Evolutionary conservation across 139 green algal species (phyloP).

Genomic region (Haematococcus lacustris): DNA sequence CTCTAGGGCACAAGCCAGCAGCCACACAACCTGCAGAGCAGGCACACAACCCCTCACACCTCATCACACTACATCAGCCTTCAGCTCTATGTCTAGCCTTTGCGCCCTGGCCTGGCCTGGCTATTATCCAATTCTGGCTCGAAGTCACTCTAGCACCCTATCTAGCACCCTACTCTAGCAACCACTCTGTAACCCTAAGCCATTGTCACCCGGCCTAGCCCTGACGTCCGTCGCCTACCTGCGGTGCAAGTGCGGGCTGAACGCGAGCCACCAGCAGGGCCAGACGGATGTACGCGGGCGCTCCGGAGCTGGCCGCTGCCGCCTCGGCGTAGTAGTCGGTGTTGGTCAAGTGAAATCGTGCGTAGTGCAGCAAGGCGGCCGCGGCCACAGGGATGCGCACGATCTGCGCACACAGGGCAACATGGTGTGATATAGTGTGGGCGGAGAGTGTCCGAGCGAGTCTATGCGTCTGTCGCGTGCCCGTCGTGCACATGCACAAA

Average conservation of each 20-base stretch:
- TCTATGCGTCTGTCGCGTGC: background rate
- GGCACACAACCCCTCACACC: background rate
- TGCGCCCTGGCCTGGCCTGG: background rate
- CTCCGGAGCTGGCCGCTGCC: too few relatives aligned
- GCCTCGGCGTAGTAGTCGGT: constrained; percentile 13
- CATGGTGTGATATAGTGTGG: background rate
- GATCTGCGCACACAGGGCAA: background rate
- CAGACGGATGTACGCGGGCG: constrained; percentile 11
- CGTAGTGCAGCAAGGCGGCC: constrained; percentile 7
- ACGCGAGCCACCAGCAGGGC: constrained; percentile 4
- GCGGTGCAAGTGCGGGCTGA: constrained; percentile 1
- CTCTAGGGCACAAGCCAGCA: background rate
- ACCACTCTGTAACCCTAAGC: background rate
- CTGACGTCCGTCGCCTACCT: constrained; percentile 3
- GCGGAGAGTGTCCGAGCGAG: background rate
- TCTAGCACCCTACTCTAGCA: background rate
- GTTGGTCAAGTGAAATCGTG: background rate
- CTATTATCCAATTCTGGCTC: background rate
- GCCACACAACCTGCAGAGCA: background rate
- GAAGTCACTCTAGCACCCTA: background rate
- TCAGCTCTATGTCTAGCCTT: background rate
- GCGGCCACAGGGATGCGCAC: constrained; percentile 10
- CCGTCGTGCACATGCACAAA: background rate
- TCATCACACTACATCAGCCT: background rate
- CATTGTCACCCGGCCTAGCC: background rate